Evolutionary conservation across 2,329 filamentous ascomycete species (phyloP).

Genomic region (Diplodia intermedia): DNA sequence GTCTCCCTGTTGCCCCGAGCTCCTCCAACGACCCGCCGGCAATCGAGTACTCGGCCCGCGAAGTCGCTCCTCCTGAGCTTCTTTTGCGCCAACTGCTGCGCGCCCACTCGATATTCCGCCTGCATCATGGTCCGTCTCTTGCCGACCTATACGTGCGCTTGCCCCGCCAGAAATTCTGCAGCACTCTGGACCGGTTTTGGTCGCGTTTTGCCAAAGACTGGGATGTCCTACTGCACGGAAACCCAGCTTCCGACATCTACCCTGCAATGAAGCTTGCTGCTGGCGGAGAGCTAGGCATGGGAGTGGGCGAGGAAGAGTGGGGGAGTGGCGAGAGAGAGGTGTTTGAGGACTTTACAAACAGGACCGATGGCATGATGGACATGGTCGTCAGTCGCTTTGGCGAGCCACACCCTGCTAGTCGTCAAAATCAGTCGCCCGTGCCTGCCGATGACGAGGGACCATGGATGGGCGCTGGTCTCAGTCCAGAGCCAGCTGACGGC

Average conservation of each 20-base stretch:
- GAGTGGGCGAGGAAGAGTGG: conserved; percentile 93
- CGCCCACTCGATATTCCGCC: conserved; percentile 81
- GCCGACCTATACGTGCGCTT: conserved; percentile 71
- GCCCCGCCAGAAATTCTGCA: conserved; percentile 72
- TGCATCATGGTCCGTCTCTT: conserved; percentile 84
- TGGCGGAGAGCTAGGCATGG: conserved; percentile 89
- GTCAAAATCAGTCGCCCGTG: conserved; percentile 34
- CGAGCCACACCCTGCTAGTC: conserved; percentile 52
- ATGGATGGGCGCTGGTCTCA: conserved; percentile 78
- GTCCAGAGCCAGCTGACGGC: conserved; percentile 76
- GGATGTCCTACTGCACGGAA: conserved; percentile 90
- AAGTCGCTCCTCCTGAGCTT: conserved; percentile 82
- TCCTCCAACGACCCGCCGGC: conserved; percentile 44
- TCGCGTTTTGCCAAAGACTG: conserved; percentile 70
- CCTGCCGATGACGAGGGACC: conserved; percentile 39
- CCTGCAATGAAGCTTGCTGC: conserved; percentile 86
- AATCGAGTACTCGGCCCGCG: conserved; percentile 85
- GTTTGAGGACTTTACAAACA: conserved; percentile 81
- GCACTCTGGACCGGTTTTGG: conserved; percentile 82
- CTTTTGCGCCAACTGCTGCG: conserved; percentile 81
- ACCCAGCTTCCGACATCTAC: conserved; percentile 80
- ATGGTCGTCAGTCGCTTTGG: conserved; percentile 88
- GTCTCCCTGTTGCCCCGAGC: conserved; percentile 62
- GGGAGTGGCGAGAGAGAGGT: conserved; percentile 94
- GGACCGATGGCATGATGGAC: conserved; percentile 85